Base-by-base conservation (phyloP, 768 basidiomycete species). In the Obba rivulosa region DNA sequence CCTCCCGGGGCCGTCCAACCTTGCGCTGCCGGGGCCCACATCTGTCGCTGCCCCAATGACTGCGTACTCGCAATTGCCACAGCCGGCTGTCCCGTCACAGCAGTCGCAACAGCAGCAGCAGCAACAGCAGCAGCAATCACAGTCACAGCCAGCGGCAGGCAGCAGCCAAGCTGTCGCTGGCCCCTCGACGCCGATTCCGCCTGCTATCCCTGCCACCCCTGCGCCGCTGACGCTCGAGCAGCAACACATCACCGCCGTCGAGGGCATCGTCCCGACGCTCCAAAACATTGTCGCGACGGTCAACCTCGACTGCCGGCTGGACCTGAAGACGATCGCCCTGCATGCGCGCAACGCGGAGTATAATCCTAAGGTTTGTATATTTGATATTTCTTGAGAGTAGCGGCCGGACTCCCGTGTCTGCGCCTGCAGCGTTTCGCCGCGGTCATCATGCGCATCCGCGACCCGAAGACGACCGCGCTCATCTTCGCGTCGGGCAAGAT, bases 401-500 rank as follows among this genome's bases (percentile, higher is more conserved):
- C 71, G 75, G 71, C 74, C 78, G 76, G 79, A 77, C 79, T 80
- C 72, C 72, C 76, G 70, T 74, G 69, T 73, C 69, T 67, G 71
- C 62, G 70, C 56, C 62, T 72, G 48, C 74, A 99, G 96, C 96
- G 96, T 86, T 99, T 99, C 76, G 96, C 95, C 59, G 96, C 96
- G 52, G 96, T 98, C 58, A 98, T 99, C 73, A 99, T 99, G 96
- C 92, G 96, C 69, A 98, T 99, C 64, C 93, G 96, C 58, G 96
- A 98, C 60, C 96, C 96, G 43, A 99, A 99, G 78, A 99, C 96
- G 51, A 99, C 96, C 44, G 96, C 95, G 20, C 83, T 99, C 58
- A 98, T 99, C 69, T 99, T 99, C 69, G 96, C 96, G 28, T 95
- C 92, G 49, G 96, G 96, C 64, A 99, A 98, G 81, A 98, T 99